Evolutionary conservation across 257 asterid genomes (phyloP), one percentile per base, ranked within the genome.

Genomic region (Gentiana straminea): DNA sequence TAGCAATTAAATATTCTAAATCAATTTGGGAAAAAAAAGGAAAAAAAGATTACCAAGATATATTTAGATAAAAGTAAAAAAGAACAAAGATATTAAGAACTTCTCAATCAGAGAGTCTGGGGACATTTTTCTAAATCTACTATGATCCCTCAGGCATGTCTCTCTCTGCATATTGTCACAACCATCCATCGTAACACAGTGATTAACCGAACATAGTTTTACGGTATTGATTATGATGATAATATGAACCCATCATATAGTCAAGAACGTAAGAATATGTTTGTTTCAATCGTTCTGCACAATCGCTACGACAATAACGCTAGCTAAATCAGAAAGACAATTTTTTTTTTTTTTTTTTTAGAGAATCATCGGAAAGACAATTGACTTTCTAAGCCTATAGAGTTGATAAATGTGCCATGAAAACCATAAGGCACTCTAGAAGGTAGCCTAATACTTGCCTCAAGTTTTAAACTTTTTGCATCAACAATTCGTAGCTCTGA

Each of bases 381-480:
- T 67, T 86, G 94, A 55, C 70, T 70, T 48, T 67, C 68, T 54
- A 86, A 38, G 24, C 77, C 92, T 38, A 33, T 57, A 0, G 81
- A 59, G 71, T 71, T 70, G 2, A 86, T 67, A 35, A 84, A 86
- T 15, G 96, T 86, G 15, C 94, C 96, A 13, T 86, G 96, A 62
- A 86, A 86, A 1, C 96, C 96, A 46, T 86, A 86, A 1, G 96
- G 94, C 37, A 86, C 96, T 61, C 94, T 72, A 5, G 94, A 79
- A 2, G 94, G 96, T 8, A 86, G 81, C 50, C 60, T 62, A 1
- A 86, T 75, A 0, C 69, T 33, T 6, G 92, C 94, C 58, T 78
- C 92, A 41, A 62, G n/a, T 62, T 76, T 33, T 53, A 86, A 12
- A 11, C 76, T 76, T 68, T 36, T 36, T 3, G 86, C 86, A 58